Base-by-base conservation (phyloP, 2,329 filamentous ascomycete genomes). In the Alternaria sp. region DNA sequence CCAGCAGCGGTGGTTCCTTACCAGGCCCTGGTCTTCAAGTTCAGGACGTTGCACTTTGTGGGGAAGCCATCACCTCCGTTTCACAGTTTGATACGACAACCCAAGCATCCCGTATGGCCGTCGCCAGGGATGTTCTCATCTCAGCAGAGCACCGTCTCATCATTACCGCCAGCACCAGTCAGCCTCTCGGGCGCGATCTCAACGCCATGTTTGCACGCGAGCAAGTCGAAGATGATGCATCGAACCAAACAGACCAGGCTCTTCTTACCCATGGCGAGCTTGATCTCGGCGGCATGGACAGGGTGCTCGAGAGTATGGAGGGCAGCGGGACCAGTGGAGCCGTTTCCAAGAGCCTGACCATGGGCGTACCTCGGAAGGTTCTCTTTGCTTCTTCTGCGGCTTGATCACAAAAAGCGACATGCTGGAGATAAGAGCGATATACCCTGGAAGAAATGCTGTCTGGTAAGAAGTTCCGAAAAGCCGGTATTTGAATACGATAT, bases 261-360 rank as follows among this genome's bases (percentile, higher is more conserved):
- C 72, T 83, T 54, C 75, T 83, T 8, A 73, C 77, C 40, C 72
- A 73, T 10, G 80, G 80, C 21, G 79, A 80, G 56, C 77, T 83
- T 8, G 81, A 82, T 60, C 66, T 83, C 14, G 80, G 79, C 31
- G 81, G 81, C 8, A 80, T 83, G 75, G 79, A 82, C 55, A 73
- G 80, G 48, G 65, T 83, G 63, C 76, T 84, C 1, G 74, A 77
- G 4, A 65, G 65, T 31, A 75, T 77, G 71, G 73, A 74, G 36
- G 63, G 62, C 29, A 69, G 66, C 51, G 68, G 65, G 36, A 66
- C 56, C 49, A 63, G 64, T 52, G 68, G 63, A 17, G 62, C 56
- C 40, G 58, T 59, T 4, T 58, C 67, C 21, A 69, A 66, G 52
- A 71, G 54, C 41, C 33, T 76, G 45, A 67, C 67, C 8, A 63